Conservation (phyloP, 768 basidiomycete species). For the Mrakia blollopis region DNA sequence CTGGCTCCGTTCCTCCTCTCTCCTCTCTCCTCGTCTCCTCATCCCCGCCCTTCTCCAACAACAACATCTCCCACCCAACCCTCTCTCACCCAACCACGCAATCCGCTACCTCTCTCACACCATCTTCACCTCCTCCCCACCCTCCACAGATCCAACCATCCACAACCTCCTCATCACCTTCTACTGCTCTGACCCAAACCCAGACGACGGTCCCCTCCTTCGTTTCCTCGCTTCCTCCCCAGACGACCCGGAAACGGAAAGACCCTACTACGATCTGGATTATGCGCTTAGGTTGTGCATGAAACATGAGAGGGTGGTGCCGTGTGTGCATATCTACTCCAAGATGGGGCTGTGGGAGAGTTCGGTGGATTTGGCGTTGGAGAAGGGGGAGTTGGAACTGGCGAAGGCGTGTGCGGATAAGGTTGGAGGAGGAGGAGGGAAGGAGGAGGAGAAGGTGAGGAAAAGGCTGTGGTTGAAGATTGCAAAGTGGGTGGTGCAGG, state of each 20-base stretch:
- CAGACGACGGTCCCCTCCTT: constrained; percentile 47
- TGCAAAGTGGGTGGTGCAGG: constrained; percentile 95
- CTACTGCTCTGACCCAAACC: constrained; percentile 49
- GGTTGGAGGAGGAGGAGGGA: too few relatives aligned
- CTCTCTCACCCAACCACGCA: constrained; percentile 58
- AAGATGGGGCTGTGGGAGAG: constrained; percentile 97
- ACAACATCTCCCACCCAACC: neutral
- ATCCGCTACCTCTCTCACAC: constrained; percentile 82
- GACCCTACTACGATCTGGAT: constrained; percentile 93
- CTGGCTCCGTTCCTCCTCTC: constrained; percentile 74
- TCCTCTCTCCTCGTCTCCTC: constrained; percentile 79
- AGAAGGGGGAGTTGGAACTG: constrained; percentile 89
- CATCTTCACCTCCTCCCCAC: constrained; percentile 54
- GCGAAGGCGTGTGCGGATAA: constrained; percentile 93
- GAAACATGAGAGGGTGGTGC: constrained; percentile 67
- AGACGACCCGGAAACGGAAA: constrained; percentile 70
- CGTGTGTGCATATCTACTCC: constrained; percentile 93
- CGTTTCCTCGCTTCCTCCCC: constrained; percentile 80
- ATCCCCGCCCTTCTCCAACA: constrained; percentile 69
- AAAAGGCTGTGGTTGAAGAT: constrained; percentile 98
- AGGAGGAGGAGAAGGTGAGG: constrained; percentile 68
- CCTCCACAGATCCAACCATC: constrained; percentile 72
- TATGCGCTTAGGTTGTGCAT: constrained; percentile 92
- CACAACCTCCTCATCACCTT: constrained; percentile 93
- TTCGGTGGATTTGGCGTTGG: constrained; percentile 87